phyloP scores from a whole-genome alignment of 225 moss, liverwort and hornwort genomes.

The Thuidium tamariscinum region DNA sequence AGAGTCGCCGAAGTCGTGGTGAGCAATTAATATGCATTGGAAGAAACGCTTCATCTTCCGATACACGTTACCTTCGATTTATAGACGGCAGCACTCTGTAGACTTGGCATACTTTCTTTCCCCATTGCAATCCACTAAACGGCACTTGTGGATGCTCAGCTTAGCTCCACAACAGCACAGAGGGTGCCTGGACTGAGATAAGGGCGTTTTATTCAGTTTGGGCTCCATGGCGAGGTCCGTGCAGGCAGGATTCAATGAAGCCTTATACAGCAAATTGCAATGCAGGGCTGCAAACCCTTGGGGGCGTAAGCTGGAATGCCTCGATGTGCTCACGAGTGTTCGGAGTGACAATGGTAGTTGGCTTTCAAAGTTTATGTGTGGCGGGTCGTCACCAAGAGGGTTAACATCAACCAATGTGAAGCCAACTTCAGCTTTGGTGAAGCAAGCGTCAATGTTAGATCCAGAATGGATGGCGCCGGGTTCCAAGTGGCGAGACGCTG shows the following conservation, averaged over 20 bases:
- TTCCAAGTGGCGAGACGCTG: no score
- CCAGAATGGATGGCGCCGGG: no score
- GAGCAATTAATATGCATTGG: no score
- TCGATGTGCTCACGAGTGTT: neutral
- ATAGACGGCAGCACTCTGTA: no score
- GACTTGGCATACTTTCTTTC: no score
- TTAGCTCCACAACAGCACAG: neutral
- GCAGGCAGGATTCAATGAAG: neutral
- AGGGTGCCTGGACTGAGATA: neutral
- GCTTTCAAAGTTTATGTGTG: neutral
- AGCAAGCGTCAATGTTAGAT: no score
- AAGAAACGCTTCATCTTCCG: no score
- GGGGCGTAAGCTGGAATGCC: neutral
- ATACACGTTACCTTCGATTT: no score
- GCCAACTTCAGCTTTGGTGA: no score
- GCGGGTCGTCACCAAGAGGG: neutral
- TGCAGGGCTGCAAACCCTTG: neutral
- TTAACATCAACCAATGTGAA: no score
- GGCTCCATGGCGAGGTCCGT: neutral
- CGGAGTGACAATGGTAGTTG: neutral
- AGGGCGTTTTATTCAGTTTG: neutral
- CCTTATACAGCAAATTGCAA: neutral
- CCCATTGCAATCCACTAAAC: neutral
- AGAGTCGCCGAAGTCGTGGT: no score
- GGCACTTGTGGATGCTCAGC: neutral